phyloP scores from a whole-genome alignment of 768 basidiomycete genomes.

The Collybia mongolica region DNA sequence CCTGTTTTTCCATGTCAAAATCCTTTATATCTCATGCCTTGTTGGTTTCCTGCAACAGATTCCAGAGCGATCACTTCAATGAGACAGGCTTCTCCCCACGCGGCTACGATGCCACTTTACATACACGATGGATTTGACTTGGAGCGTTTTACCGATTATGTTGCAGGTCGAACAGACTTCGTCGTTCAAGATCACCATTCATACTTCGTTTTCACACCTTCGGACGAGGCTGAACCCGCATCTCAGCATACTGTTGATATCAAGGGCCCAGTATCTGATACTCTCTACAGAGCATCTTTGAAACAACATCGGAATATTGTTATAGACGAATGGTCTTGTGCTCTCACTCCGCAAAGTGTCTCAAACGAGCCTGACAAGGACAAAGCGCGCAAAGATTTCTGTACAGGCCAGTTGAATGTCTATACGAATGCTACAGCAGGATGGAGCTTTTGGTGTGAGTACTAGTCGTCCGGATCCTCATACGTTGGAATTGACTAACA shows the following conservation, averaged over 20 bases:
- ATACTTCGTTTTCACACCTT: slow-evolving; percentile 63
- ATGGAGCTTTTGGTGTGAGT: slow-evolving; percentile 71
- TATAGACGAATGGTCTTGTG: slow-evolving; percentile 85
- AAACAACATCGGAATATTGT: slow-evolving; percentile 49
- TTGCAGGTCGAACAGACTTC: slow-evolving; percentile 54
- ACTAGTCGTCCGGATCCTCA: neutral
- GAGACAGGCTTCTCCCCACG: slow-evolving; percentile 35
- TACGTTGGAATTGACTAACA: neutral
- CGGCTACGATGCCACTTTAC: slow-evolving; percentile 54
- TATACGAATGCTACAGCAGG: slow-evolving; percentile 59
- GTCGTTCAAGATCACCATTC: slow-evolving; percentile 75
- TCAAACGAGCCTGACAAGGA: slow-evolving; percentile 42
- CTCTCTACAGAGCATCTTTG: slow-evolving; percentile 21
- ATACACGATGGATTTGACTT: slow-evolving; percentile 70
- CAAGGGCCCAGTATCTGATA: slow-evolving; percentile 34
- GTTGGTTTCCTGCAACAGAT: slow-evolving; percentile 34
- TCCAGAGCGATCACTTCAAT: slow-evolving; percentile 48
- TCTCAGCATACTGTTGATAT: slow-evolving; percentile 56
- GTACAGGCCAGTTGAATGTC: slow-evolving; percentile 54
- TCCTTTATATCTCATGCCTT: slow-evolving; percentile 1
- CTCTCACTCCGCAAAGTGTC: slow-evolving; percentile 62
- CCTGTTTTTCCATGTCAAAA: slow-evolving; percentile 15
- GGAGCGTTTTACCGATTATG: slow-evolving; percentile 44
- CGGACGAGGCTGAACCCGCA: slow-evolving; percentile 49
- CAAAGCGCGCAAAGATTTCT: slow-evolving; percentile 48